Evolutionary conservation across 75 land plant species (phyloP).

Genomic region (Azolla pinnata): DNA sequence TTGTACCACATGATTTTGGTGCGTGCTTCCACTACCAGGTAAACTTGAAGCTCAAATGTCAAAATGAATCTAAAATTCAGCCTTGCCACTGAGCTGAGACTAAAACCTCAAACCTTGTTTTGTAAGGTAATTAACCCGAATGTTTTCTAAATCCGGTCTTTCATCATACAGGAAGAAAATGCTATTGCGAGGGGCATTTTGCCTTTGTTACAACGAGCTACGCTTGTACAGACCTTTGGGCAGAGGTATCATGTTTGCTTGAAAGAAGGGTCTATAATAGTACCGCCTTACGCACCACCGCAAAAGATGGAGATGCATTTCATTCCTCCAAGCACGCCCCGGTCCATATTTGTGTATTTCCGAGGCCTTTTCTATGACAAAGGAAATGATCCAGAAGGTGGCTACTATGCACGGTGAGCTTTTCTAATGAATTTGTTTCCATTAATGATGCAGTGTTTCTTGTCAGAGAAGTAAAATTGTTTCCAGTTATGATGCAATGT

Average conservation of each 20-base stretch:
- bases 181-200: slow-evolving; percentile 21
- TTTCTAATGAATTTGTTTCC: not conserved
- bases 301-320: slow-evolving; percentile 24
- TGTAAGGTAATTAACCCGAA: not conserved
- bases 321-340: slow-evolving; percentile 19
- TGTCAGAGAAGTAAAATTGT: not conserved
- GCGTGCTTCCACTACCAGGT: slow-evolving; percentile 16
- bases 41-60: not conserved
- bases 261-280: slow-evolving; percentile 20
- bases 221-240: slow-evolving; percentile 22
- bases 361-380: slow-evolving; percentile 18
- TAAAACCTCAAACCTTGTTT: no score
- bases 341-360: slow-evolving; percentile 18
- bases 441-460: not conserved
- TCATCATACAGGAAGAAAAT: slow-evolving; percentile 20
- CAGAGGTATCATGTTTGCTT: slow-evolving; percentile 22
- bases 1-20: slow-evolving; percentile 21
- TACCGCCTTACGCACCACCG: slow-evolving; percentile 23
- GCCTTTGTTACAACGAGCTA: slow-evolving; percentile 9
- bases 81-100: no score
- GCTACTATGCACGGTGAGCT: slow-evolving; percentile 21
- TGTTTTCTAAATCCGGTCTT: no score
- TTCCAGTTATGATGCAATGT: not conserved
- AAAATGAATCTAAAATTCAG: no score
- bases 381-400: slow-evolving; percentile 22